Evolutionary conservation across 176 grass and related monocot species (phyloP).

Genomic region (Lolium perenne): DNA sequence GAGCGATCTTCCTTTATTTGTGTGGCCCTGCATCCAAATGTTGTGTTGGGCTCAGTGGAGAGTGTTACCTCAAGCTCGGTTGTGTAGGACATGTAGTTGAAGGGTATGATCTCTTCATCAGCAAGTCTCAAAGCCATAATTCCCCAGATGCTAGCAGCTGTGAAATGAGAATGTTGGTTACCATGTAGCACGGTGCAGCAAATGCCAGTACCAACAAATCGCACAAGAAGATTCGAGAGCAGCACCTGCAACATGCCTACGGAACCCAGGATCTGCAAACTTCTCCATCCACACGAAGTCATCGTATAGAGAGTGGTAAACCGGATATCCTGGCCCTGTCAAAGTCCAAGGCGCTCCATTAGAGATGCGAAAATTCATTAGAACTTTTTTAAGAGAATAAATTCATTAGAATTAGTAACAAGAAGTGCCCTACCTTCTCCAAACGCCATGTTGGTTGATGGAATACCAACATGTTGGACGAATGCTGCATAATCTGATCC

Average conservation of each 20-base stretch:
- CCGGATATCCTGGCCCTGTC: slow-evolving; percentile 64
- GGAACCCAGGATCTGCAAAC: slow-evolving; percentile 85
- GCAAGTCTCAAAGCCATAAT: slow-evolving; percentile 79
- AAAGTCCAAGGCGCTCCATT: neutral
- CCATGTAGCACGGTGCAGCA: neutral
- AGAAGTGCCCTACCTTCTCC: slow-evolving; percentile 58
- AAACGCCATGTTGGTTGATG: slow-evolving; percentile 75
- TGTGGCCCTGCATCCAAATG: neutral
- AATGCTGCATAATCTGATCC: slow-evolving; percentile 83
- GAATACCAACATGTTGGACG: slow-evolving; percentile 77
- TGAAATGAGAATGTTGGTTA: slow-evolving; percentile 26
- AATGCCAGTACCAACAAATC: neutral
- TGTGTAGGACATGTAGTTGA: slow-evolving; percentile 70
- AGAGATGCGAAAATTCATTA: neutral
- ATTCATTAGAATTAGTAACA: neutral
- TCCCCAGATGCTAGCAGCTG: slow-evolving; percentile 92
- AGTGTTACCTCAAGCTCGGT: slow-evolving; percentile 67
- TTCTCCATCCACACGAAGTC: slow-evolving; percentile 89
- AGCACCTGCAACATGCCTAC: slow-evolving; percentile 77
- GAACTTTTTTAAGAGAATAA: neutral
- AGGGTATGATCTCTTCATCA: slow-evolving; percentile 76
- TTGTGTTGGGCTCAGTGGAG: neutral
- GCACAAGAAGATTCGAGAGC: neutral
- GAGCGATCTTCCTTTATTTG: neutral
- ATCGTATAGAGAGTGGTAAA: slow-evolving; percentile 92